These are phyloP conservation scores for Candida albicans DNA, from an alignment of 1,139 yeast genomes.

Conservation along the genomic window DNA sequence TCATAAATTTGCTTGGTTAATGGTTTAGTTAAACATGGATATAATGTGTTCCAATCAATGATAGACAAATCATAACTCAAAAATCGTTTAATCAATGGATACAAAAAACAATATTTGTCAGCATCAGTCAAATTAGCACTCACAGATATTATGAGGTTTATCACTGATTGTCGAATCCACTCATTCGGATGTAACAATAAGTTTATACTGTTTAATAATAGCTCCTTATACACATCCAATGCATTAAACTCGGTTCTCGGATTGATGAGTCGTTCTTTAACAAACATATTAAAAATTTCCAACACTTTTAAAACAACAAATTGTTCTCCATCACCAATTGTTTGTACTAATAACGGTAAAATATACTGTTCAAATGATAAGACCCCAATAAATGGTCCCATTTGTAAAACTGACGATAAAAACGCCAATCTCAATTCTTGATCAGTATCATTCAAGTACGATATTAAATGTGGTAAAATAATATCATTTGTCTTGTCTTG, in stretches of 20 bases:
- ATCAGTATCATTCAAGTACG: constrained; percentile 82
- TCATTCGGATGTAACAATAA: constrained; percentile 79
- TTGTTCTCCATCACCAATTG: constrained; percentile 81
- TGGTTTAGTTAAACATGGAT: constrained; percentile 66
- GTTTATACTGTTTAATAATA: constrained; percentile 30
- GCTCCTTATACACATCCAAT: constrained; percentile 40
- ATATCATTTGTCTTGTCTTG: constrained; percentile 85
- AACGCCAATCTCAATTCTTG: constrained; percentile 68
- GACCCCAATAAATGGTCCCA: constrained; percentile 80
- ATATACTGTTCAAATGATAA: constrained; percentile 85
- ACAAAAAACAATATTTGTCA: constrained; percentile 77
- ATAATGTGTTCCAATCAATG: constrained; percentile 63
- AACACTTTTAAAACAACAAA: constrained; percentile 76
- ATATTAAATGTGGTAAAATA: constrained; percentile 84
- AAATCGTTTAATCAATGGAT: constrained; percentile 78
- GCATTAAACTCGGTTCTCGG: constrained; percentile 43
- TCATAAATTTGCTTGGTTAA: constrained; percentile 67
- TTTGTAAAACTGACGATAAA: constrained; percentile 70
- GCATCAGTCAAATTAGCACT: constrained; percentile 68
- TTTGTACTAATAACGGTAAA: constrained; percentile 78
- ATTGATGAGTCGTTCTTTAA: constrained; percentile 32
- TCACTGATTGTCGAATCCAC: constrained; percentile 74
- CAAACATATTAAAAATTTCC: constrained; percentile 52
- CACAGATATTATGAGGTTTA: constrained; percentile 61
- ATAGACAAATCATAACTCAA: constrained; percentile 73